Base-by-base conservation (phyloP, 176 grass and related monocot species). In the Secale cereale region DNA sequence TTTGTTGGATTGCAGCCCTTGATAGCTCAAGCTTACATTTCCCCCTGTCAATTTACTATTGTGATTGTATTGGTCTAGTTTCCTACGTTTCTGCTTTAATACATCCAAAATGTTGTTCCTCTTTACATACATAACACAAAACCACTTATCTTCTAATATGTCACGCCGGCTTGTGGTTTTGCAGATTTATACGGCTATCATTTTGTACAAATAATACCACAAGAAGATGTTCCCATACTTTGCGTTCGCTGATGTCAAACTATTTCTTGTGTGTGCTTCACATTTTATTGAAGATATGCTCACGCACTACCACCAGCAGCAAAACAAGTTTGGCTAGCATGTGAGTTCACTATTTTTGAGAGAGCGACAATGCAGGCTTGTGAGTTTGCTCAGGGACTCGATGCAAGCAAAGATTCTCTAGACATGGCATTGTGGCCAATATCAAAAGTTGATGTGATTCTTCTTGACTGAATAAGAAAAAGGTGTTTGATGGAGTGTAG, bases 101-200 rank as follows among this genome's bases (percentile, higher is more conserved):
- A 35, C 62, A n/a, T 68, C 4, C 5, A n/a, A 11, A 17, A 22
- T 17, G 10, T 8, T 37, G 6, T 36, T 23, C 10, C 46, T 79
- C 16, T 37, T 3, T 22, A 17, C 66, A 69, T 70, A 70, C 32
- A 37, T 73, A 27, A 61, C 12, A 45, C 5, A 67, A 25, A 27
- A 13, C 59, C 8, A 32, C 31, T 37, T 9, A 19, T 29, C 65
- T 68, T 29, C 66, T 36, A 69, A 36, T n/a, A n/a, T n/a, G n/a
- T n/a, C 70, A 22, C 23, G n/a, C 48, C 26, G 12, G 7, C 8
- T 8, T 86, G 16, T 61, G 3, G 45, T n/a, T 80, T 71, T 72
- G 73, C 88, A 97, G 95, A 66, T 97, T 73, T 92, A 93, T 50
- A 72, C 89, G 31, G 20, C 88, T n/a, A n/a, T n/a, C n/a, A n/a